A percentile compares a stretch with the other conserved stretches of the same genome.
phyloP scores from a whole-genome alignment of 306 rosid genomes.

The Astragalus membranaceus region DNA sequence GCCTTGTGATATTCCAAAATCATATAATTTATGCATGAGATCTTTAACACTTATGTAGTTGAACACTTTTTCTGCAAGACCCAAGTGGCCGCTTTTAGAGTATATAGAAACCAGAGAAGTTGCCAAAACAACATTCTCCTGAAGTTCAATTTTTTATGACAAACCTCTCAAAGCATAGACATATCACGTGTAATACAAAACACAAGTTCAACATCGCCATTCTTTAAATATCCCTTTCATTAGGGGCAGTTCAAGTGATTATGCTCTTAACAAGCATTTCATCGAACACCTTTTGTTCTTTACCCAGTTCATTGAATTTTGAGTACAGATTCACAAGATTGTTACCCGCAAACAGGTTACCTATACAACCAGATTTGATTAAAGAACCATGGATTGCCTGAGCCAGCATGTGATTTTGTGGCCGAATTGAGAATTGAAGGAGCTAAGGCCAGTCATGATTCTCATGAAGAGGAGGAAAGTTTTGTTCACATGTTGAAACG shows the following conservation, averaged over 20 bases:
- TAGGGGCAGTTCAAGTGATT: conserved; percentile 50
- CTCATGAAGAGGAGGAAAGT: neutral
- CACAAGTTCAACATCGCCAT: conserved; percentile 27
- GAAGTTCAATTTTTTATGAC: conserved; percentile 34
- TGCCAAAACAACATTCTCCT: conserved; percentile 35
- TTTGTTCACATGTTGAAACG: neutral
- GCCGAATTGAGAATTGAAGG: conserved; percentile 35
- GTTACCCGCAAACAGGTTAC: conserved; percentile 33
- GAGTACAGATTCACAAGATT: conserved; percentile 40
- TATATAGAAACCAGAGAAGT: conserved; percentile 50
- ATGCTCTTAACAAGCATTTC: conserved; percentile 41
- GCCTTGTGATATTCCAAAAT: conserved; percentile 46
- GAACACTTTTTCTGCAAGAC: conserved; percentile 39
- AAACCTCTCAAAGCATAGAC: conserved; percentile 24
- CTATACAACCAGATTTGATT: conserved; percentile 30
- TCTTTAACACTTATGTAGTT: conserved; percentile 21
- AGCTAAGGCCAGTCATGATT: conserved; percentile 47
- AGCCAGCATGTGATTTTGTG: conserved; percentile 29
- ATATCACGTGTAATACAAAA: conserved; percentile 30
- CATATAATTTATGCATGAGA: conserved; percentile 46
- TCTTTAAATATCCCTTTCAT: conserved; percentile 41
- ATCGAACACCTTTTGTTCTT: conserved; percentile 41
- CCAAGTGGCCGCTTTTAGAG: conserved; percentile 34
- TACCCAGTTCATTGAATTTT: conserved; percentile 23
- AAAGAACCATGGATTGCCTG: conserved; percentile 42